Conservation (phyloP, 805 yeast genomes). For the Peterozyma xylosa region DNA sequence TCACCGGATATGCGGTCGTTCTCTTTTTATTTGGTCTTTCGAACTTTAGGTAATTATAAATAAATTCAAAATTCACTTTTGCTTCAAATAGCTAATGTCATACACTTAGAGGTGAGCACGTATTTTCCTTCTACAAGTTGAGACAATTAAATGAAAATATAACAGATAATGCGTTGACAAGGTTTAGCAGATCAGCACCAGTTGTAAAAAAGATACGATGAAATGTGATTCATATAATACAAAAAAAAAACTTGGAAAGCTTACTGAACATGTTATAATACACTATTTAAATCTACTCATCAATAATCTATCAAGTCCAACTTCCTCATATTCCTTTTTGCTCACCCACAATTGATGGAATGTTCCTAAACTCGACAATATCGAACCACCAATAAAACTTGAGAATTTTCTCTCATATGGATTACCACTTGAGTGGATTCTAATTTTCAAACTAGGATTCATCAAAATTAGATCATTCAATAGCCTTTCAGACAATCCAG, state of each 20-base stretch:
- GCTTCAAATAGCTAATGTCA: too few species aligned
- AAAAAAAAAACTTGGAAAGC: not conserved
- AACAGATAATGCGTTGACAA: too few species aligned
- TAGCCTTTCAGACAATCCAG: constrained; percentile 74
- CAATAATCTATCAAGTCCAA: constrained; percentile 74
- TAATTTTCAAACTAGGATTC: constrained; percentile 80
- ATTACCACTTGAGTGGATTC: constrained; percentile 78
- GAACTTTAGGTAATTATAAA: too few species aligned
- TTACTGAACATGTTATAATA: not conserved
- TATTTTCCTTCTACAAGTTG: too few species aligned
- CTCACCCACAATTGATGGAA: constrained; percentile 96
- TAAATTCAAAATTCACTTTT: too few species aligned
- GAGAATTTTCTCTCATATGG: constrained; percentile 70
- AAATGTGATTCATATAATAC: not conserved
- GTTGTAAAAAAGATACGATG: too few species aligned
- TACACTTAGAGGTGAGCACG: too few species aligned
- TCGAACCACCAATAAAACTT: constrained; percentile 91
- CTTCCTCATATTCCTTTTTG: constrained; percentile 79
- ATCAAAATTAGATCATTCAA: constrained; percentile 58
- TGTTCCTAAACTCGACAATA: constrained; percentile 80
- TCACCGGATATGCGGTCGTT: not conserved
- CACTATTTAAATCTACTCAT: constrained; percentile 71
- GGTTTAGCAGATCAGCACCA: too few species aligned
- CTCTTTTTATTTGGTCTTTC: not conserved
- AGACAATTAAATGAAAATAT: too few species aligned